These are phyloP conservation scores for Citrus medica DNA, from an alignment of 345 rosid genomes.

Conservation along the genomic window DNA sequence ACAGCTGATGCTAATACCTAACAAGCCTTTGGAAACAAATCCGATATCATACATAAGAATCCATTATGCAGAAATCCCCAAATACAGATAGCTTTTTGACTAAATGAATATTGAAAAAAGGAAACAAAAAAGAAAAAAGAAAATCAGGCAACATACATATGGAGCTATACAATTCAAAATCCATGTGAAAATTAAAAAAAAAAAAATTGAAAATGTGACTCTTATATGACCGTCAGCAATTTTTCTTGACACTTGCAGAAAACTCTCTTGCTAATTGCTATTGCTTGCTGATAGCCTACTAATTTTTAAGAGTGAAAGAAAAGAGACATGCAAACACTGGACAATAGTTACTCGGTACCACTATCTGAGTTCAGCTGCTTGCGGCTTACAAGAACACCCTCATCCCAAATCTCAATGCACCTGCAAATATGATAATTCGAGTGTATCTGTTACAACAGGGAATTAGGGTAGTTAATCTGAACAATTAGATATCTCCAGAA, in stretches of 20 bases:
- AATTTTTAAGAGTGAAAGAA: neutral
- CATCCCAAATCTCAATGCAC: slow-evolving; percentile 73
- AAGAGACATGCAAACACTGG: neutral
- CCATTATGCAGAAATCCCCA: too few species aligned
- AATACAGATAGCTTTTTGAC: too few species aligned
- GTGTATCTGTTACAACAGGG: neutral
- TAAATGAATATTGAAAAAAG: too few species aligned
- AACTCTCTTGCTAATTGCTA: neutral
- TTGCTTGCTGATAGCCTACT: neutral
- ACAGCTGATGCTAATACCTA: too few species aligned
- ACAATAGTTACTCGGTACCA: slow-evolving; percentile 9
- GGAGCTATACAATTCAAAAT: too few species aligned
- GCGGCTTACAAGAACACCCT: slow-evolving; percentile 56
- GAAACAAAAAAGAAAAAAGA: too few species aligned
- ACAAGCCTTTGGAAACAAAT: too few species aligned
- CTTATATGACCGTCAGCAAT: too few species aligned
- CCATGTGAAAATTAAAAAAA: too few species aligned
- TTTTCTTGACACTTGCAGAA: neutral
- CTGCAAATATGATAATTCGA: slow-evolving; percentile 23
- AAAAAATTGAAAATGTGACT: too few species aligned
- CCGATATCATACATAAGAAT: too few species aligned
- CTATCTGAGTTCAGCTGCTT: slow-evolving; percentile 45
- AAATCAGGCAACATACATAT: too few species aligned
- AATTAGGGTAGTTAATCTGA: neutral
- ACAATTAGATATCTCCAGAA: neutral